A percentile compares a stretch with the other conserved stretches of the same genome.
Evolutionary conservation across 2,329 filamentous ascomycete genomes (phyloP).

Genomic region (Calonectria henricotiae): DNA sequence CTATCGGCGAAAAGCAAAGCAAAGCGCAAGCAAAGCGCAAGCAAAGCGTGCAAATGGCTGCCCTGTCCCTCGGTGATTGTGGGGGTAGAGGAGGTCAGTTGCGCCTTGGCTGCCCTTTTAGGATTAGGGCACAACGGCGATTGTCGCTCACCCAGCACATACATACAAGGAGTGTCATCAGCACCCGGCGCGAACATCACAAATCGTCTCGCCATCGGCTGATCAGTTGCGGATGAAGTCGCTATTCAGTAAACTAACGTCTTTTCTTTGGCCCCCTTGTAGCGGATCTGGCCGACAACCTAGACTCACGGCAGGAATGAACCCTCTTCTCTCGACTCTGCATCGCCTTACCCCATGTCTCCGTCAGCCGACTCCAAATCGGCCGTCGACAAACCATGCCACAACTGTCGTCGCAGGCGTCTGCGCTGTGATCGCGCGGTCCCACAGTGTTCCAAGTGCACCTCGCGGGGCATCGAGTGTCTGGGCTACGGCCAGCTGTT

Average conservation of each 20-base stretch:
- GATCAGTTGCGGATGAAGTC: conserved; percentile 31
- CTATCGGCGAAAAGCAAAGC: no score
- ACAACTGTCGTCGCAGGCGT: conserved; percentile 70
- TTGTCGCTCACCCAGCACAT: conserved; percentile 21
- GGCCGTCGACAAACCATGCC: conserved; percentile 61
- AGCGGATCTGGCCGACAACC: conserved; percentile 40
- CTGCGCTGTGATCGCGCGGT: conserved; percentile 70
- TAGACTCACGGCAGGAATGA: conserved; percentile 28
- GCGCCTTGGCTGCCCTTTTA: conserved; percentile 55
- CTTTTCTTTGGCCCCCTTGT: conserved; percentile 39
- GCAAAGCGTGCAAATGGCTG: no score
- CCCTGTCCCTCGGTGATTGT: conserved; percentile 37
- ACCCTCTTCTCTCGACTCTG: conserved; percentile 37
- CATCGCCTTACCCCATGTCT: conserved; percentile 46
- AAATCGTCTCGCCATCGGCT: conserved; percentile 21
- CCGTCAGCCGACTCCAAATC: conserved; percentile 40
- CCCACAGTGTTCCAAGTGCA: conserved; percentile 69
- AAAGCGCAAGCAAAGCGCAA: no score
- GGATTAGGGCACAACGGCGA: conserved; percentile 50
- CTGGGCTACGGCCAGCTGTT: conserved; percentile 70
- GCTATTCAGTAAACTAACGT: conserved; percentile 43
- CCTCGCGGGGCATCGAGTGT: conserved; percentile 66
- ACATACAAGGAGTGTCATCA: conserved; percentile 26
- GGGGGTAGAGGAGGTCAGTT: conserved; percentile 41
- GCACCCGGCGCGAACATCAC: neutral